A percentile compares a stretch with the other conserved stretches of the same genome.
phyloP scores from a whole-genome alignment of 2,329 filamentous ascomycete species.

The Fusarium domesticum region DNA sequence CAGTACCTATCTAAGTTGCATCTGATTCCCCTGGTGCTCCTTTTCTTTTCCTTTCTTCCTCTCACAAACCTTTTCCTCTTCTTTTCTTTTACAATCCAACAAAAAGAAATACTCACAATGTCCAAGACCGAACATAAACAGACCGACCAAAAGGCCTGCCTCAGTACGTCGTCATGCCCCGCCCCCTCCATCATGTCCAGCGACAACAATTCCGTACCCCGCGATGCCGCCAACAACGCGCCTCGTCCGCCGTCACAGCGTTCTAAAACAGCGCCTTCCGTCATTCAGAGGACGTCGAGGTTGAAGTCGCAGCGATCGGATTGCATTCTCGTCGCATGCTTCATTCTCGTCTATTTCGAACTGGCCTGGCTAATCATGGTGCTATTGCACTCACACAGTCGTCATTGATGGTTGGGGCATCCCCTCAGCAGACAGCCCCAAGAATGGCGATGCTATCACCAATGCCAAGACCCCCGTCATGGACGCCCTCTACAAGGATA shows the following conservation, averaged over 20 bases:
- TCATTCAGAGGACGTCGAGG: conserved; percentile 6
- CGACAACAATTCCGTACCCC: conserved; percentile 18
- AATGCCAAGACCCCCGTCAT: conserved; percentile 91
- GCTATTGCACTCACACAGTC: conserved; percentile 60
- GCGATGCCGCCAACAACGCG: conserved; percentile 15
- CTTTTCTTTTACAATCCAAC: conserved; percentile 17
- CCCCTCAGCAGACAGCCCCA: conserved; percentile 73
- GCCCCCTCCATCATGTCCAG: conserved; percentile 22
- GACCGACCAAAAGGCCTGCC: conserved; percentile 57
- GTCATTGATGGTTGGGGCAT: conserved; percentile 99
- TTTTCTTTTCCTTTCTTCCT: conserved; percentile 13
- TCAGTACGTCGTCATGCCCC: conserved; percentile 51
- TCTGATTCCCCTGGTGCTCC: no score
- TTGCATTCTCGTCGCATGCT: conserved; percentile 47
- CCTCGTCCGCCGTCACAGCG: conserved; percentile 18
- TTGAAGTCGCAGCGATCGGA: conserved; percentile 24
- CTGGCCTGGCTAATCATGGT: conserved; percentile 58
- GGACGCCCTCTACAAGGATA: conserved; percentile 82
- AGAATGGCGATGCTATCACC: conserved; percentile 91
- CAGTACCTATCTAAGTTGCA: no score
- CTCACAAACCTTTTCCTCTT: conserved; percentile 12
- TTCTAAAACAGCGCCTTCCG: conserved; percentile 21
- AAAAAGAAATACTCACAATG: conserved; percentile 37
- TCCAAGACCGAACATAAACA: conserved; percentile 36
- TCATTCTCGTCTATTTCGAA: conserved; percentile 55